Evolutionary conservation across 2,329 filamentous ascomycete species (phyloP).

Genomic region (Diaporthe humulicola): DNA sequence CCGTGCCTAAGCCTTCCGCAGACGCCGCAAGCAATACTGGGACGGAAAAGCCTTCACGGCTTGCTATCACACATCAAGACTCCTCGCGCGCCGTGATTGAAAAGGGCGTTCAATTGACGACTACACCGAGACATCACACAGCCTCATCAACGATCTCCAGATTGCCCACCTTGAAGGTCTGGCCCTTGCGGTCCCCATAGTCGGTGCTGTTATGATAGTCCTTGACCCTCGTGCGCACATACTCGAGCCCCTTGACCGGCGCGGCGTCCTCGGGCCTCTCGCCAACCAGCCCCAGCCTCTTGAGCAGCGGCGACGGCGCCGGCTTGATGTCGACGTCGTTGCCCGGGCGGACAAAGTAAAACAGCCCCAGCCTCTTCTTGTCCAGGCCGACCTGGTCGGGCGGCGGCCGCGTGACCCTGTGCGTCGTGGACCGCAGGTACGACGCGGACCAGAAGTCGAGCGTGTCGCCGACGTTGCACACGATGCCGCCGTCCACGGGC

Average conservation of each 20-base stretch:
- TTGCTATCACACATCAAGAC: not conserved
- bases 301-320: conserved; percentile 47
- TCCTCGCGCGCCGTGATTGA: not conserved
- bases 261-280: conserved; percentile 38
- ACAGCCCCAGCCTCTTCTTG: conserved; percentile 49
- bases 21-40: not conserved
- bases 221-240: conserved; percentile 56
- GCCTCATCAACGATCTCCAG: conserved; percentile 57
- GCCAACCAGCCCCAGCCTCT: conserved; percentile 47
- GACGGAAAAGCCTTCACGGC: not conserved
- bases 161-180: conserved; percentile 54
- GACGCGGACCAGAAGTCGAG: conserved; percentile 48
- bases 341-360: conserved; percentile 55
- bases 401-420: conserved; percentile 52
- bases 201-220: conserved; percentile 55
- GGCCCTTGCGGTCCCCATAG: conserved; percentile 54
- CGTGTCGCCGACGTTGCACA: conserved; percentile 56
- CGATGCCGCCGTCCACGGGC: conserved; percentile 58
- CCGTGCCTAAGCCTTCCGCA: not conserved
- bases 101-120: not conserved
- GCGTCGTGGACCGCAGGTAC: conserved; percentile 51
- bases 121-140: not conserved
- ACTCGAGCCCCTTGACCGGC: conserved; percentile 54
- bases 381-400: conserved; percentile 49
- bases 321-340: conserved; percentile 48